phyloP scores from a whole-genome alignment of 2,329 filamentous ascomycete genomes.

The Periconia digitata region DNA sequence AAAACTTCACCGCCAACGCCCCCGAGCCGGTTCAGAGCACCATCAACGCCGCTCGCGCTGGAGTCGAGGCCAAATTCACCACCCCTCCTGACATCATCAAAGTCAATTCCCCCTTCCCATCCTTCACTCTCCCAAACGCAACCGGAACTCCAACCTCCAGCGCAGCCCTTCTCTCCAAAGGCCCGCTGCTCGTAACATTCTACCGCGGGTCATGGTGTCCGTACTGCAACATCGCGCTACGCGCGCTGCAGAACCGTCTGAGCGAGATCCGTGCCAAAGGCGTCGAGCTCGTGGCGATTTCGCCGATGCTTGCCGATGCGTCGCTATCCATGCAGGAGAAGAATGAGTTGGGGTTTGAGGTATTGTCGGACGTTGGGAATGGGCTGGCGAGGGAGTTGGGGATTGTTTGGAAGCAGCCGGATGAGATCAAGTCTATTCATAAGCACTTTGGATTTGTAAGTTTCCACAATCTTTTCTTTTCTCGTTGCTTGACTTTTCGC shows the following conservation, averaged over 20 bases:
- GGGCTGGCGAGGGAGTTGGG: slow-evolving; percentile 27
- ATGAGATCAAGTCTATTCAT: neutral
- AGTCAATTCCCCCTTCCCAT: slow-evolving; percentile 1
- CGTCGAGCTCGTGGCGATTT: slow-evolving; percentile 47
- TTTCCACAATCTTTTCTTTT: neutral
- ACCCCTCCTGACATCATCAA: neutral
- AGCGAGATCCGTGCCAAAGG: slow-evolving; percentile 40
- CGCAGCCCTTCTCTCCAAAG: slow-evolving; percentile 26
- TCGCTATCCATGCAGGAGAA: slow-evolving; percentile 45
- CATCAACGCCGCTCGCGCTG: neutral
- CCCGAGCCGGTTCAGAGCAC: neutral
- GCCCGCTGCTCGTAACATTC: slow-evolving; percentile 47
- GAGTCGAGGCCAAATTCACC: slow-evolving; percentile 1
- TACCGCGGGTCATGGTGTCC: slow-evolving; percentile 53
- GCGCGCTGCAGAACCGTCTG: slow-evolving; percentile 40
- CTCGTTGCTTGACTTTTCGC: neutral
- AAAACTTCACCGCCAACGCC: slow-evolving; percentile 1
- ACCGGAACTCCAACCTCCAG: slow-evolving; percentile 37
- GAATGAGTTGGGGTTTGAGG: slow-evolving; percentile 44
- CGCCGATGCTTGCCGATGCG: slow-evolving; percentile 46
- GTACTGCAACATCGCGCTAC: slow-evolving; percentile 48
- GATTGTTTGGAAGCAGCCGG: slow-evolving; percentile 10
- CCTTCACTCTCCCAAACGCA: slow-evolving; percentile 26
- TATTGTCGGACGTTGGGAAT: slow-evolving; percentile 46
- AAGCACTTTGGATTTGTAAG: slow-evolving; percentile 4